Conservation (phyloP, 139 green algal species). For the Gonium pectorale region DNA sequence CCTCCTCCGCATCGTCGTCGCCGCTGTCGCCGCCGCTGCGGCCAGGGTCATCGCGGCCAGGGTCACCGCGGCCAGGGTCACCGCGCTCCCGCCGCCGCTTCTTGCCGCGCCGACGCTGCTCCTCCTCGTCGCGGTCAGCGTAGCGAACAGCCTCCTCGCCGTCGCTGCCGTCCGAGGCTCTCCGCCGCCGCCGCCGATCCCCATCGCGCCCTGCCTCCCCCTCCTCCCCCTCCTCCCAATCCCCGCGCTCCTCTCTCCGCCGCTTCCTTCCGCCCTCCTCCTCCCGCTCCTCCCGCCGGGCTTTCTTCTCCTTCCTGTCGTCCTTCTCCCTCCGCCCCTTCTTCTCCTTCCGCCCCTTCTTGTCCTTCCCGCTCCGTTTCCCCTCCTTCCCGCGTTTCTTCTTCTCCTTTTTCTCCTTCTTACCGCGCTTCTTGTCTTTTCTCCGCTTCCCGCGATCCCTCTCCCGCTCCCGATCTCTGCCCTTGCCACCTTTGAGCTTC, state of each 20-base stretch:
- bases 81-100: not conserved
- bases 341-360: not conserved
- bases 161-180: not conserved
- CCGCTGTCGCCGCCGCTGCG: not conserved
- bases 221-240: slow-evolving; percentile 62
- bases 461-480: slow-evolving; percentile 36
- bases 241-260: not conserved
- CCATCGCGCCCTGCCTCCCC: not conserved
- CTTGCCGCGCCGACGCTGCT: not conserved
- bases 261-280: not conserved
- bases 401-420: not conserved
- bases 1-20: not conserved
- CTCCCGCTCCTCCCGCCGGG: not conserved
- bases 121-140: not conserved
- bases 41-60: too few species aligned
- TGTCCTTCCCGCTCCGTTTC: not conserved
- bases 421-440: slow-evolving; percentile 43
- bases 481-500: slow-evolving; percentile 45
- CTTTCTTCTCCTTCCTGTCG: not conserved
- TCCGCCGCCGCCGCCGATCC: not conserved
- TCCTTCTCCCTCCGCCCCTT: slow-evolving; percentile 12
- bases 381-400: not conserved
- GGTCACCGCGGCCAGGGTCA: too few species aligned
- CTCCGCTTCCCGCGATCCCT: slow-evolving; percentile 17
- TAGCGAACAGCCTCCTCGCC: not conserved